A percentile compares a stretch with the other conserved stretches of the same genome.
Conservation (phyloP, 1,284 basidiomycete genomes). For the Phylloboletellus chloephorus region DNA sequence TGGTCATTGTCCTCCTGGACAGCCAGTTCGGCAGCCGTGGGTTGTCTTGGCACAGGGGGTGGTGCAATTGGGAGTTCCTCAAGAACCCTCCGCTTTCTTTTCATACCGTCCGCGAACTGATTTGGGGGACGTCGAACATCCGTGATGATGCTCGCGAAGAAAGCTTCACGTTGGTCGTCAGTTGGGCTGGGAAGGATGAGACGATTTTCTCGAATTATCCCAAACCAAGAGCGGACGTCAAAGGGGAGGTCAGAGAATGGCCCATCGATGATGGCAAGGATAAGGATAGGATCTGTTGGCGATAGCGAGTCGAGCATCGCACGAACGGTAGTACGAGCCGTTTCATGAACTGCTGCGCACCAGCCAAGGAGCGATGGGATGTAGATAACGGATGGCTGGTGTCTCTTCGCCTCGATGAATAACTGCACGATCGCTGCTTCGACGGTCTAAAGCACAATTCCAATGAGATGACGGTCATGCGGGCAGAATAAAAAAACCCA, state of each 20-base stretch:
- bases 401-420: conserved; percentile 96
- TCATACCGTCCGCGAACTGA: conserved; percentile 87
- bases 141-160: conserved; percentile 72
- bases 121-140: conserved; percentile 75
- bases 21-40: conserved; percentile 79
- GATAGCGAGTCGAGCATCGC: conserved; percentile 88
- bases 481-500: conserved; percentile 34
- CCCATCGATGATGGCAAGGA: conserved; percentile 87
- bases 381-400: conserved; percentile 94
- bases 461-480: conserved; percentile 3
- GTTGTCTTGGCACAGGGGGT: conserved; percentile 81
- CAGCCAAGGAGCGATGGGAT: conserved; percentile 88
- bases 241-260: conserved; percentile 63
- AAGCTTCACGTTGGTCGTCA: conserved; percentile 57
- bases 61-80: conserved; percentile 88
- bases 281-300: conserved; percentile 87
- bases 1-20: conserved; percentile 81
- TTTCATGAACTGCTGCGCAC: conserved; percentile 82
- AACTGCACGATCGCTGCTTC: conserved; percentile 94
- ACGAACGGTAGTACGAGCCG: conserved; percentile 78
- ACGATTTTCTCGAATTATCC: conserved; percentile 69
- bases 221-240: conserved; percentile 93
- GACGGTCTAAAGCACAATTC: conserved; percentile 51
- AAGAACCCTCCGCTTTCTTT: conserved; percentile 77
- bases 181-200: conserved; percentile 57